Percentiles rank a stretch among this genome's conserved stretches.
These are phyloP conservation scores for Zygotorulaspora florentina DNA, from an alignment of 805 yeast genomes.

Conservation along the genomic window DNA sequence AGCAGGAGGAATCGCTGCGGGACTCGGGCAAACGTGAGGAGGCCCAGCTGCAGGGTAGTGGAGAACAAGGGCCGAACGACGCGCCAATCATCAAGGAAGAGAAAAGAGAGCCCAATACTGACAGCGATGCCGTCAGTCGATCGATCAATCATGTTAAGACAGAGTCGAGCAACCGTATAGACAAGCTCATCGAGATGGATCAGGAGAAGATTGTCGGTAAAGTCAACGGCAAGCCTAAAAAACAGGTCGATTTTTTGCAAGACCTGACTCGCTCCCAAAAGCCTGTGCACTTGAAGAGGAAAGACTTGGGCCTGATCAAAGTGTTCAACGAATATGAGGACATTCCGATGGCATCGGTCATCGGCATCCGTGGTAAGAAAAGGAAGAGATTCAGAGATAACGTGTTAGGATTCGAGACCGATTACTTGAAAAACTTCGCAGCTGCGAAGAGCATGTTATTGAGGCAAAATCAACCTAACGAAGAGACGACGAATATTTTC, in stretches of 20 bases:
- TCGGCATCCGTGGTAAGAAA: conserved; percentile 37
- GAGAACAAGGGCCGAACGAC: conserved; percentile 3
- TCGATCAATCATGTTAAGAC: conserved; percentile 1
- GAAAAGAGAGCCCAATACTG: conserved; percentile 3
- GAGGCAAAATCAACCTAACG: conserved; percentile 1
- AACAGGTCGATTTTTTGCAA: conserved; percentile 23
- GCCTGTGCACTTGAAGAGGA: conserved; percentile 21
- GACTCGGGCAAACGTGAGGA: conserved; percentile 4
- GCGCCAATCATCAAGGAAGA: conserved; percentile 4
- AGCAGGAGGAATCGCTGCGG: conserved; percentile 1
- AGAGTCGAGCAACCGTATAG: conserved; percentile 12
- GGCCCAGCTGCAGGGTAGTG: not conserved
- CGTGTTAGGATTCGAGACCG: conserved; percentile 35
- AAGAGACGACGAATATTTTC: conserved; percentile 1
- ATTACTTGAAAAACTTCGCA: conserved; percentile 23
- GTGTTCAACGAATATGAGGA: conserved; percentile 35
- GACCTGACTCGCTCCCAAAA: conserved; percentile 25
- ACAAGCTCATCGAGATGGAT: conserved; percentile 16
- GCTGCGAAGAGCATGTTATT: conserved; percentile 24
- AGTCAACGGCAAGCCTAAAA: conserved; percentile 10
- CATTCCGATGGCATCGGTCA: conserved; percentile 33
- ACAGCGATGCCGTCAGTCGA: conserved; percentile 1
- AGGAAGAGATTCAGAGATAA: conserved; percentile 33
- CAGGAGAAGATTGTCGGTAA: conserved; percentile 11
- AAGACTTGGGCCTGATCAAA: conserved; percentile 32